phyloP scores from a whole-genome alignment of 441 rosid species.

The Dalechampia spathulata region DNA sequence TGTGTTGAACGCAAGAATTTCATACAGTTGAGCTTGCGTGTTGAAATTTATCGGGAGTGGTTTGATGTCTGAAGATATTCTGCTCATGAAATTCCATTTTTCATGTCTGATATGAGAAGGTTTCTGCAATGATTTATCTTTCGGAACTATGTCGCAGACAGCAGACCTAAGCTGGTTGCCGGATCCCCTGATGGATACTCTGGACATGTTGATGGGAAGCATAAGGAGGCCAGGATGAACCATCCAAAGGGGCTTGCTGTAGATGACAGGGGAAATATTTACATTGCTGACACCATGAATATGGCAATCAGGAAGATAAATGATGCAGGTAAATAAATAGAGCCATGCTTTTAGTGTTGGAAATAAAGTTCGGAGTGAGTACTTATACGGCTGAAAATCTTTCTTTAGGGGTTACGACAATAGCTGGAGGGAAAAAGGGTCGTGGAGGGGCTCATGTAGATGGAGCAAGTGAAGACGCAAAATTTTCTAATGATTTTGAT shows the following conservation, averaged over 20 bases:
- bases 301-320: constrained; percentile 95
- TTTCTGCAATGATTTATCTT: neutral
- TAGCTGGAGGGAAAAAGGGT: constrained; percentile 81
- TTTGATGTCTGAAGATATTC: neutral
- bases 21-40: neutral
- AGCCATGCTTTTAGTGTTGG: neutral
- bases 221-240: constrained; percentile 75
- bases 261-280: constrained; percentile 88
- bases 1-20: neutral
- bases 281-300: constrained; percentile 85
- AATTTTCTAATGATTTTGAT: constrained; percentile 88
- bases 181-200: constrained; percentile 84
- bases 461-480: constrained; percentile 95
- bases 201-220: constrained; percentile 86
- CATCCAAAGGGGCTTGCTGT: constrained; percentile 79
- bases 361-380: constrained; percentile 1
- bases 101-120: neutral
- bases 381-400: constrained; percentile 1
- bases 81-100: neutral
- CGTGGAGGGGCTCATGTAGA: constrained; percentile 80
- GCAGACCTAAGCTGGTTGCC: constrained; percentile 75
- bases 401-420: constrained; percentile 76
- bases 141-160: constrained; percentile 44
- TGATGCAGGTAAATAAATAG: constrained; percentile 50
- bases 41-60: neutral